phyloP scores from a whole-genome alignment of 176 grass and related monocot genomes.

The Oryza nivara region DNA sequence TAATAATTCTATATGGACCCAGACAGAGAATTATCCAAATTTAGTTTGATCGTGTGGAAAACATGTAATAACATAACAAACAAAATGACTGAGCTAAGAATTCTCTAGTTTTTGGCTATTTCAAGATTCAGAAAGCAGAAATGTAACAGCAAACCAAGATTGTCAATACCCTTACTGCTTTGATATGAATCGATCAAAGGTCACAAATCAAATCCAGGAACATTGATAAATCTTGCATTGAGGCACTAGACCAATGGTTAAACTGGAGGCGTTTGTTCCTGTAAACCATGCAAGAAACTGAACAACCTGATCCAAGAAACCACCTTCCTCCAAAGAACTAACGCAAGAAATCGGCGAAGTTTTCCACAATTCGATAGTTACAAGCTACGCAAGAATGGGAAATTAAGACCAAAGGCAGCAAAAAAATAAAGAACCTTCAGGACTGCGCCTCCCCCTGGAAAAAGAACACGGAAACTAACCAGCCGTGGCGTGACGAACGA shows the following conservation, averaged over 20 bases:
- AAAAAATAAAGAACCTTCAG: constrained; percentile 4
- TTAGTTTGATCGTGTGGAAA: not conserved
- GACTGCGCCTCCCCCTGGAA: not conserved
- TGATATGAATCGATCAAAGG: not conserved
- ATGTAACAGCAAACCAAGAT: constrained; percentile 32
- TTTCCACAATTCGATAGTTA: constrained; percentile 28
- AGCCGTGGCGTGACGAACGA: constrained; percentile 53
- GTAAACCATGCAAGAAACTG: constrained; percentile 28
- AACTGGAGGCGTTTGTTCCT: constrained; percentile 20
- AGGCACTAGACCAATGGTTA: not conserved
- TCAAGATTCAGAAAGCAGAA: constrained; percentile 12
- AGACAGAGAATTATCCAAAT: not conserved
- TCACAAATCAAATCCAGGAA: constrained; percentile 14
- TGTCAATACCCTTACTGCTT: constrained; percentile 2
- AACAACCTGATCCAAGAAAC: constrained; percentile 19
- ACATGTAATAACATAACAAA: constrained; percentile 15
- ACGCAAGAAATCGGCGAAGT: not conserved
- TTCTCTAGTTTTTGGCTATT: constrained; percentile 1
- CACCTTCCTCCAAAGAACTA: constrained; percentile 1
- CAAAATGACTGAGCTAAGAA: constrained; percentile 10
- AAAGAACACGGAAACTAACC: constrained; percentile 46
- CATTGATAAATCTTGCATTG: constrained; percentile 5
- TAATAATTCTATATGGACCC: constrained; percentile 15
- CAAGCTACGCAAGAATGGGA: not conserved
- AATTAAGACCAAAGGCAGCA: constrained; percentile 14